These are phyloP conservation scores for Blastocladiella emersonii DNA, from an alignment of 371 early-diverging fungal genomes.

Conservation along the genomic window DNA sequence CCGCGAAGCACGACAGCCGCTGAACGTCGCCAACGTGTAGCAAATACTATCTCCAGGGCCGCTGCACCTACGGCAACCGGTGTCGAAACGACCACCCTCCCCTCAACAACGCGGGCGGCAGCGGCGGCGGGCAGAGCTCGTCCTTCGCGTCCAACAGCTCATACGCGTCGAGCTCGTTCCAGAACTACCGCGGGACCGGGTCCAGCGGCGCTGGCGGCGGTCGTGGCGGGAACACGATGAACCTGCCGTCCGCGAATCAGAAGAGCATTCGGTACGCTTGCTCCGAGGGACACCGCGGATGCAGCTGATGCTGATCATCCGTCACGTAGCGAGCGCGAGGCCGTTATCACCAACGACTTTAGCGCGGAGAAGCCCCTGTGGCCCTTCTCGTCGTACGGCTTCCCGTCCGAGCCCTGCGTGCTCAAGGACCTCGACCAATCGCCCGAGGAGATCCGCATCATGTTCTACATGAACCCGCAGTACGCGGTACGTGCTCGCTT, in stretches of 20 bases:
- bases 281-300: too few species aligned
- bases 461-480: not conserved
- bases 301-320: too few species aligned
- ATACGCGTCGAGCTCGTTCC: too few species aligned
- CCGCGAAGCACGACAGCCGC: too few species aligned
- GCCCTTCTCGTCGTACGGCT: not conserved
- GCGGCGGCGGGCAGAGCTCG: not conserved
- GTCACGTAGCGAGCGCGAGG: too few species aligned
- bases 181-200: too few species aligned
- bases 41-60: slow-evolving; percentile 21
- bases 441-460: not conserved
- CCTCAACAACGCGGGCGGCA: not conserved
- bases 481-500: not conserved
- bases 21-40: not conserved
- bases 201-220: too few species aligned
- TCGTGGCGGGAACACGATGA: too few species aligned
- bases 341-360: not conserved
- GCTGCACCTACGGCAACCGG: slow-evolving; percentile 18
- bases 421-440: not conserved
- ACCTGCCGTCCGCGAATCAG: too few species aligned
- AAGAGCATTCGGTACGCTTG: too few species aligned
- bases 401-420: not conserved
- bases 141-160: too few species aligned
- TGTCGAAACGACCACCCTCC: slow-evolving; percentile 23
- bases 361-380: not conserved